These are phyloP conservation scores for Candida patagonica DNA, from an alignment of 805 yeast species.

Conservation along the genomic window DNA sequence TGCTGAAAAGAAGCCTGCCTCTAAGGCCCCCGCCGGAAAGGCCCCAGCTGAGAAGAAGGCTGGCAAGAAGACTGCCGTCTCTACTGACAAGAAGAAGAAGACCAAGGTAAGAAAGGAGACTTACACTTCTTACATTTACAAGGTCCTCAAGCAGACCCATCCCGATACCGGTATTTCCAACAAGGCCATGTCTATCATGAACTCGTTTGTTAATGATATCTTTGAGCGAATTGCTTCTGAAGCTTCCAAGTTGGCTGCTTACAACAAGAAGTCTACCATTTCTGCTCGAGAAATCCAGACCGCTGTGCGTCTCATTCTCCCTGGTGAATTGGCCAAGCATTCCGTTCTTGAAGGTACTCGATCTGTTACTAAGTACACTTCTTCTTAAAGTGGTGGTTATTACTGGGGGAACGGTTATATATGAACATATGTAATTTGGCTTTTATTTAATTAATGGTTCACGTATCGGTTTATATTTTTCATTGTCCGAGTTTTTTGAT, in stretches of 20 bases:
- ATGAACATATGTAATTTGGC: constrained; percentile 1
- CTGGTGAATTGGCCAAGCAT: constrained; percentile 98
- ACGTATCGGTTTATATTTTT: constrained; percentile 5
- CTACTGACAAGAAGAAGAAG: constrained; percentile 82
- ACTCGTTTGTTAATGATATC: constrained; percentile 96
- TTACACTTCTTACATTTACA: constrained; percentile 95
- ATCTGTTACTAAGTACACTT: constrained; percentile 94
- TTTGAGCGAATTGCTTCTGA: constrained; percentile 97
- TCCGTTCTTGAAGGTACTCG: constrained; percentile 98
- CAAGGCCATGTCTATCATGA: constrained; percentile 97
- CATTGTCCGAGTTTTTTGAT: constrained; percentile 8
- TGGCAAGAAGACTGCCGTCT: constrained; percentile 77
- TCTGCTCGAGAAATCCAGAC: constrained; percentile 98
- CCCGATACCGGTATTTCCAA: constrained; percentile 99
- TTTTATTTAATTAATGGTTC: constrained; percentile 7
- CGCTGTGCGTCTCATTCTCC: constrained; percentile 94
- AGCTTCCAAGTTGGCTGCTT: constrained; percentile 97
- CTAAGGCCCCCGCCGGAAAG: constrained; percentile 71
- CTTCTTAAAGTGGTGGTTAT: constrained; percentile 29
- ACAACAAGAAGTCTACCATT: constrained; percentile 96
- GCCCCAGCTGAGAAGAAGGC: constrained; percentile 97
- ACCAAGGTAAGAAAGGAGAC: constrained; percentile 95
- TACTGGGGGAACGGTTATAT: too few species aligned
- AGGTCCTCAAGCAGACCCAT: constrained; percentile 96
- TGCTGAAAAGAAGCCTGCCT: constrained; percentile 51